These are phyloP conservation scores for Sporothrix pallida DNA, from an alignment of 2,329 filamentous ascomycete species.

Conservation along the genomic window DNA sequence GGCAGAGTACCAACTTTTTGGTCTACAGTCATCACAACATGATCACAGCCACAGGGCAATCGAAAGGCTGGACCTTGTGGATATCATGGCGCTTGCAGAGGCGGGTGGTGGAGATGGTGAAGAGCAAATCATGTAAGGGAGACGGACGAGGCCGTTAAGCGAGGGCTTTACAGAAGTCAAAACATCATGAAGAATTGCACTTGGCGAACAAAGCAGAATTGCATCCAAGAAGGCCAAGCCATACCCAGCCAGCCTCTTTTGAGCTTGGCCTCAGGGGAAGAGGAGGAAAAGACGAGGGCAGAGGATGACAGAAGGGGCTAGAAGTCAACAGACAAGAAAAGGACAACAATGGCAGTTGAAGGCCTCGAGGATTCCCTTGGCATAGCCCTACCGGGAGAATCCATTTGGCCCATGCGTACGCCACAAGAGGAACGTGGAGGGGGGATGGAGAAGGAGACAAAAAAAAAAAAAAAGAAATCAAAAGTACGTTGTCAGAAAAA, in stretches of 20 bases:
- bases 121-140: too few species aligned
- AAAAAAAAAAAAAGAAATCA: too few species aligned
- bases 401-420: neutral
- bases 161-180: too few species aligned
- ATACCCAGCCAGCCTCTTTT: conserved; percentile 9
- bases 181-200: neutral
- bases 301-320: neutral
- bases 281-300: too few species aligned
- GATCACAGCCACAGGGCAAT: neutral
- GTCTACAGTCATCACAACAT: neutral
- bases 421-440: neutral
- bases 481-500: neutral
- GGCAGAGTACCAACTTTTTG: neutral
- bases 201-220: neutral
- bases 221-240: neutral
- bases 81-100: neutral
- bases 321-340: neutral
- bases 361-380: neutral
- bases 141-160: neutral
- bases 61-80: neutral
- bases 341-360: neutral
- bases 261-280: neutral
- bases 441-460: neutral
- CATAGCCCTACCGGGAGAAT: conserved; percentile 20
- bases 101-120: neutral